Conservation (phyloP, 202 grass and related monocot genomes). For the Setaria italica region DNA sequence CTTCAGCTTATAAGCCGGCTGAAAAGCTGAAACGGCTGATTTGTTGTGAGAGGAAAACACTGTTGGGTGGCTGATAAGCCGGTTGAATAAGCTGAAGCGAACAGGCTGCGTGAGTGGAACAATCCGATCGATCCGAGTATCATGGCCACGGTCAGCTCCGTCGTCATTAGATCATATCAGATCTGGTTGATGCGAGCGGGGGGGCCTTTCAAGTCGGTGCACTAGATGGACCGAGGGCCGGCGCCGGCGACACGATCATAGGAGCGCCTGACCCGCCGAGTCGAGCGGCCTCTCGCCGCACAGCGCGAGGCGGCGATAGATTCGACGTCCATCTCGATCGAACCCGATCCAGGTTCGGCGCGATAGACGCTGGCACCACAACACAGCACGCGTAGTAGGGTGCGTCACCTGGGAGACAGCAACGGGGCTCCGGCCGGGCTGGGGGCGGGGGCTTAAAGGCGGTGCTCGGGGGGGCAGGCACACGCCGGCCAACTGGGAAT, state of each 20-base stretch:
- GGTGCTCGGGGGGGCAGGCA: slow-evolving; percentile 15
- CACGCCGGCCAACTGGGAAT: not conserved
- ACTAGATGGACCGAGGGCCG: not conserved
- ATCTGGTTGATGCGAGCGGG: not conserved
- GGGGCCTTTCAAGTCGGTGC: not conserved
- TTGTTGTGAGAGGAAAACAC: too few species aligned
- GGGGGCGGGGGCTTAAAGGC: not conserved
- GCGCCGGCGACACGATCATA: slow-evolving; percentile 15
- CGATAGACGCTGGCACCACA: not conserved
- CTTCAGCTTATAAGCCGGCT: too few species aligned
- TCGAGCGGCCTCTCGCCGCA: not conserved
- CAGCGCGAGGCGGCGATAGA: not conserved
- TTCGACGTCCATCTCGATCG: not conserved
- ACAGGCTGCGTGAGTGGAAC: too few species aligned
- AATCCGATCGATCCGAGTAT: too few species aligned
- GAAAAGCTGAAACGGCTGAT: too few species aligned
- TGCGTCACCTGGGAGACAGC: slow-evolving; percentile 39
- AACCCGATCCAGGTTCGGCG: not conserved
- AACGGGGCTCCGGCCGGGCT: not conserved
- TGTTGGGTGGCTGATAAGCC: too few species aligned
- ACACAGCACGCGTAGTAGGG: not conserved
- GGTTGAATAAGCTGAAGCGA: too few species aligned
- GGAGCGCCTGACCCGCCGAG: not conserved
- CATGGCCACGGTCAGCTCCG: not conserved
- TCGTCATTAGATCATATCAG: not conserved